Evolutionary conservation across 139 green algal genomes (phyloP), one percentile per base, ranked within the genome.

Genomic region (Pleodorina starrii): DNA sequence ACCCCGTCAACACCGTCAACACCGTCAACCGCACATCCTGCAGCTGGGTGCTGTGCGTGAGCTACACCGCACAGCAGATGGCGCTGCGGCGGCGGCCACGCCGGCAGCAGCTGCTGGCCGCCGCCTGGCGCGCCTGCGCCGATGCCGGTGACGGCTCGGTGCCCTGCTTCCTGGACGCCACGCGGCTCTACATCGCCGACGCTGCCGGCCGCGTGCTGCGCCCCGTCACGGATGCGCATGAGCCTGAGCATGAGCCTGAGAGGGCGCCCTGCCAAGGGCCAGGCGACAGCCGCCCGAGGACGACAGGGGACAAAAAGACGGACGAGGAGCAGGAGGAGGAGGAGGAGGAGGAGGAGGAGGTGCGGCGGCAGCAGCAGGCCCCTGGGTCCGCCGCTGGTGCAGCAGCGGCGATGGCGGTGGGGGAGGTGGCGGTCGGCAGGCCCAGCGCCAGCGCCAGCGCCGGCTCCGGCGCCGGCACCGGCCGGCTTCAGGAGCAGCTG

Each of bases 131-230:
- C 10, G 27, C 29, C 29, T 63, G 74, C 74, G 9, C 35, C 35
- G 72, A 83, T 23, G 48, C 25, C 46, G 36, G 68, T 32, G 72
- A 83, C 43, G 74, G 74, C 74, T 29, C 44, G 44, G 46, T 66
- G 44, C 74, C 74, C 14, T 29, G 23, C 7, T 83, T 38, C 43
- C 74, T 83, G 44, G 74, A 83, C 74, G 74, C 74, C 5, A 5
- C 21, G 9, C 74, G 74, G 25, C 44, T 83, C 1, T 83, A 83
- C 74, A 83, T 83, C 43, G 74, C 74, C 44, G 68, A 76, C 38
- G 68, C 35, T 7, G 36, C 72, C 21, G 72, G 72, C 42, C 72
- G 72, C 40, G 72, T 36, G 9, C 40, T 80, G 11, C 68, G 68
- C 32, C 68, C 46, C 68, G 46, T 48, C 38, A n/a, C 68, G 36